phyloP scores from a whole-genome alignment of 2,329 filamentous ascomycete species.

The Paracamarosporium sp. region DNA sequence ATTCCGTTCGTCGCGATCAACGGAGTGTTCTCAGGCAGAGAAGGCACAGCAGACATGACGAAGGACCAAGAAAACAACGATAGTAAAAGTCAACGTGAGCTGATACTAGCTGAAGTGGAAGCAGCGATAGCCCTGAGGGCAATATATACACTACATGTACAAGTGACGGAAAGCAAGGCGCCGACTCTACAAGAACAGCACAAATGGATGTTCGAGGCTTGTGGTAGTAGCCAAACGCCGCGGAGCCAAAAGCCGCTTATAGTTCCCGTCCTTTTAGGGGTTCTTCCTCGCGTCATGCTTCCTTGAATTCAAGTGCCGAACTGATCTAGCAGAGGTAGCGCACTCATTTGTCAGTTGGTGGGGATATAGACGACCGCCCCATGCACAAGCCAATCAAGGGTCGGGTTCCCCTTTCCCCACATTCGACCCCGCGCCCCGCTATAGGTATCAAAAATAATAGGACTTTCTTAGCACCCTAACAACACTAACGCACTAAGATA shows the following conservation, averaged over 20 bases:
- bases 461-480: too few relatives aligned
- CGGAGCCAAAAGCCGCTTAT: constrained; percentile 1
- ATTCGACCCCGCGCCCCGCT: constrained; percentile 25
- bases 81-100: background rate
- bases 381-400: constrained; percentile 16
- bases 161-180: constrained; percentile 7
- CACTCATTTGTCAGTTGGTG: background rate
- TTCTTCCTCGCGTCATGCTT: background rate
- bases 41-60: constrained; percentile 40
- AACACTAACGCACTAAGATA: too few relatives aligned
- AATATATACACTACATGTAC: constrained; percentile 20
- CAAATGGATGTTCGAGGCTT: background rate
- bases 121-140: background rate
- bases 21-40: constrained; percentile 30
- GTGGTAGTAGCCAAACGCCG: background rate
- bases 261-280: background rate
- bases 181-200: background rate
- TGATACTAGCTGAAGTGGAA: background rate
- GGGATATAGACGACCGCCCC: background rate
- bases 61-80: background rate
- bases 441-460: constrained; percentile 21
- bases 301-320: constrained; percentile 12
- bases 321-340: constrained; percentile 4
- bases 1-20: constrained; percentile 15
- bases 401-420: constrained; percentile 20